Base-by-base conservation (phyloP, 345 rosid genomes). In the Heritiera littoralis region DNA sequence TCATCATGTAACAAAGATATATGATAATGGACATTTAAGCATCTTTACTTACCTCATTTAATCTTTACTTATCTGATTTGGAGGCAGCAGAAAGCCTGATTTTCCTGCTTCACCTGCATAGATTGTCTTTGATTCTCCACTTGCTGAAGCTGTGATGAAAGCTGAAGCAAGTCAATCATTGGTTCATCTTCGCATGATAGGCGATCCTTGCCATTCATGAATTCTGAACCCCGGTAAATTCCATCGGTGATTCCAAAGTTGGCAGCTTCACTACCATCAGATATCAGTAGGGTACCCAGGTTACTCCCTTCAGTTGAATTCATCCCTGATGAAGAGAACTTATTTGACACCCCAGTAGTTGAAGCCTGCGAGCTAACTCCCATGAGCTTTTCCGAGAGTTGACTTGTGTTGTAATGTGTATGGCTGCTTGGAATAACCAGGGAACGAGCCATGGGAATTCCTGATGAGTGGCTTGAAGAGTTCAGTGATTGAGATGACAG, bases 401-500 rank as follows among this genome's bases (percentile, higher is more conserved):
- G 83, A 77, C 63, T 75, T 38, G 45, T 1, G 56, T 52, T 82
- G 78, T 46, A 81, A 77, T 76, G 61, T 74, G 77, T 45, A 74
- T 63, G 78, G 76, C 65, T 81, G 9, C 78, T 72, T 72, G 85
- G 86, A n/a, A 82, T 79, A 72, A 81, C 75, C 20, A 80, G 78
- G 83, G 90, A 76, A 75, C 64, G 77, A 14, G 78, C 81, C 73
- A 81, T 60, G 72, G 83, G 83, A 83, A 72, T 81, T 79, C 85
- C 88, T 32, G 86, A 80, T 11, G 86, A 77, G 55, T 83, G 85
- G 82, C 83, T 81, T 3, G 87, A 63, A 9, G 83, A 82, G 81
- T 82, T 80, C 77, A 81, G 91, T 72, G 93, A 87, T 81, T 86
- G 90, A 77, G 89, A 58, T 90, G 98, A 94, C 97, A 94, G 98